Conservation (phyloP, 2,329 filamentous ascomycete genomes). For the Bisporella sp. region DNA sequence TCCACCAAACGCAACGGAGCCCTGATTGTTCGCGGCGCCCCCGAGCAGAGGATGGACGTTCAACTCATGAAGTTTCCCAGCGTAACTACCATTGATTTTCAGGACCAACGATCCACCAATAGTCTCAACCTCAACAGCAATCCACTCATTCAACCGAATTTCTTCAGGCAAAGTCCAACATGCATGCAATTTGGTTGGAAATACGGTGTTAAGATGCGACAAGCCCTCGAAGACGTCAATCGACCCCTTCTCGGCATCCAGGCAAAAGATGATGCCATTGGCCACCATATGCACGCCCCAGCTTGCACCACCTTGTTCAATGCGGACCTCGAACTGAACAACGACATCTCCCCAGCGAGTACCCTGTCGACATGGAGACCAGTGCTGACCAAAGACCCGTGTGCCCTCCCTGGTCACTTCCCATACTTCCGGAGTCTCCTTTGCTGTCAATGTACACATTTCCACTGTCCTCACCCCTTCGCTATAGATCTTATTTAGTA, state of each 20-base stretch:
- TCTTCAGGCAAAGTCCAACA: conserved; percentile 7
- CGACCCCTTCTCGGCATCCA: conserved; percentile 10
- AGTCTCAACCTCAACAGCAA: conserved; percentile 7
- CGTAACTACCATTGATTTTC: conserved; percentile 5
- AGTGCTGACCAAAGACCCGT: conserved; percentile 15
- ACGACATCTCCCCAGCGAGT: conserved; percentile 13
- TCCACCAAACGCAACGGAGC: conserved; percentile 17
- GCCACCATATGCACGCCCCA: conserved; percentile 20
- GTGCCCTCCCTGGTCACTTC: conserved; percentile 15
- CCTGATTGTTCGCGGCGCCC: conserved; percentile 15
- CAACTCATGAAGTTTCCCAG: conserved; percentile 6
- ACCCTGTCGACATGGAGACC: conserved; percentile 17
- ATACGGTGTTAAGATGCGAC: conserved; percentile 13
- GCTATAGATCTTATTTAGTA: too few species aligned
- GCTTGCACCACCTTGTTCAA: conserved; percentile 15
- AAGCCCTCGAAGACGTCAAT: conserved; percentile 15
- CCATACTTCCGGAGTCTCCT: conserved; percentile 16
- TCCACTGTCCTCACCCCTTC: conserved; percentile 4
- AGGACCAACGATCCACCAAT: conserved; percentile 4
- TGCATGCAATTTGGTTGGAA: conserved; percentile 11
- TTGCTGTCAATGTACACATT: conserved; percentile 16
- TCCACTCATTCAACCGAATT: conserved; percentile 7
- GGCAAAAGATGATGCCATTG: conserved; percentile 16
- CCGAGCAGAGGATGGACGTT: conserved; percentile 15
- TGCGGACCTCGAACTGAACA: conserved; percentile 12